Percentiles rank a stretch among this genome's conserved stretches.
Conservation (phyloP, 768 basidiomycete species). For the Cystobasidium onofrii region DNA sequence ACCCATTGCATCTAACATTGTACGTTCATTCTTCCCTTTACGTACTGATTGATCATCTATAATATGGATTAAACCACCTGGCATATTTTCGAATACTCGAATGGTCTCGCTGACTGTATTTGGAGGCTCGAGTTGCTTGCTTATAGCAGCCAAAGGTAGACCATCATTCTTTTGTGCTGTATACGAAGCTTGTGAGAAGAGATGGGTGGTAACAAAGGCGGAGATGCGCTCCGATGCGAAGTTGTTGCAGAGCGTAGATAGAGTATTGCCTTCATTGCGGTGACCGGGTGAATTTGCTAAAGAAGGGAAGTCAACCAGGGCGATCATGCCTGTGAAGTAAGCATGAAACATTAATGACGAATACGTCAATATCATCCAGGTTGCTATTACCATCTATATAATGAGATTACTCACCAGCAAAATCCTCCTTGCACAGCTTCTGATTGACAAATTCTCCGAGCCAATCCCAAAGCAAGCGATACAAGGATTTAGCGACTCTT, state of each 20-base stretch:
- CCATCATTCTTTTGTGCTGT: slow-evolving; percentile 77
- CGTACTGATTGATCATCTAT: slow-evolving; percentile 92
- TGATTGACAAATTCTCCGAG: slow-evolving; percentile 93
- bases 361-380: too few species aligned
- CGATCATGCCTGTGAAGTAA: slow-evolving; percentile 54
- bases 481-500: slow-evolving; percentile 84
- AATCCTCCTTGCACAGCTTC: slow-evolving; percentile 86
- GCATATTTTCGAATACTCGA: slow-evolving; percentile 70
- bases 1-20: slow-evolving; percentile 86
- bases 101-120: slow-evolving; percentile 84
- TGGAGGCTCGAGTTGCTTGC: slow-evolving; percentile 54
- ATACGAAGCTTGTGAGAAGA: slow-evolving; percentile 64
- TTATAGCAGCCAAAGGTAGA: slow-evolving; percentile 66
- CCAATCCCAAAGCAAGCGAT: slow-evolving; percentile 91
- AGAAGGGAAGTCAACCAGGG: slow-evolving; percentile 89
- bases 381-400: too few species aligned
- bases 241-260: slow-evolving; percentile 92
- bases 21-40: slow-evolving; percentile 81
- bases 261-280: slow-evolving; percentile 27
- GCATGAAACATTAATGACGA: background rate
- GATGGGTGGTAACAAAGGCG: slow-evolving; percentile 51
- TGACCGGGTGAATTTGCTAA: slow-evolving; percentile 62
- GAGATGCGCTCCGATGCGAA: slow-evolving; percentile 90
- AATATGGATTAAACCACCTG: slow-evolving; percentile 88
- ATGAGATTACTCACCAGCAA: slow-evolving; percentile 46